Percentiles rank a stretch among this genome's conserved stretches.
Evolutionary conservation across 331 rosid genomes (phyloP).

Genomic region (Malus hybrid): DNA sequence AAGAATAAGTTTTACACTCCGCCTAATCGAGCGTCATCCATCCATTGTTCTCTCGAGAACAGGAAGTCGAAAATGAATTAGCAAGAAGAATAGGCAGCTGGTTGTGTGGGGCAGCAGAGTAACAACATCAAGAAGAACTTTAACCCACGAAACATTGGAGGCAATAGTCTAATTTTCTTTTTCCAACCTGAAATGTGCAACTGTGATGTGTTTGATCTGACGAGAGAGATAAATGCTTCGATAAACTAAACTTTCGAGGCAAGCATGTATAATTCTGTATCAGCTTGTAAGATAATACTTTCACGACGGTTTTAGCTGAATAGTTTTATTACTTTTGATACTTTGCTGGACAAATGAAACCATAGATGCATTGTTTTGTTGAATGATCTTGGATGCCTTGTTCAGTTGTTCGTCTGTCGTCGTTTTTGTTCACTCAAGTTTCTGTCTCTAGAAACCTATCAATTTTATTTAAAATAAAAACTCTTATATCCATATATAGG

Average conservation of each 20-base stretch:
- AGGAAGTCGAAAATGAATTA: neutral
- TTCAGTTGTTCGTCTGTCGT: too few relatives aligned
- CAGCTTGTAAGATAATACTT: neutral
- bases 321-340: neutral
- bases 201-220: neutral
- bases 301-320: neutral
- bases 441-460: too few relatives aligned
- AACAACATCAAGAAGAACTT: neutral
- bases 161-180: neutral
- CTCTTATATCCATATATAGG: too few relatives aligned
- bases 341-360: neutral
- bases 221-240: neutral
- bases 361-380: too few relatives aligned
- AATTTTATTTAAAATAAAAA: too few relatives aligned
- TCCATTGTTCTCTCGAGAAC: neutral
- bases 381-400: too few relatives aligned
- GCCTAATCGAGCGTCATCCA: neutral
- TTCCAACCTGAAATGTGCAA: neutral
- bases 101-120: neutral
- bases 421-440: too few relatives aligned
- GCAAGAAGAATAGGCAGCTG: neutral
- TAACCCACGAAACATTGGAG: neutral
- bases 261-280: neutral
- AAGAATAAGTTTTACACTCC: slow-evolving; percentile 31
- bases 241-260: neutral